Evolutionary conservation across 192 early-diverging fungal species (phyloP).

Genomic region (Coemansia furcata): DNA sequence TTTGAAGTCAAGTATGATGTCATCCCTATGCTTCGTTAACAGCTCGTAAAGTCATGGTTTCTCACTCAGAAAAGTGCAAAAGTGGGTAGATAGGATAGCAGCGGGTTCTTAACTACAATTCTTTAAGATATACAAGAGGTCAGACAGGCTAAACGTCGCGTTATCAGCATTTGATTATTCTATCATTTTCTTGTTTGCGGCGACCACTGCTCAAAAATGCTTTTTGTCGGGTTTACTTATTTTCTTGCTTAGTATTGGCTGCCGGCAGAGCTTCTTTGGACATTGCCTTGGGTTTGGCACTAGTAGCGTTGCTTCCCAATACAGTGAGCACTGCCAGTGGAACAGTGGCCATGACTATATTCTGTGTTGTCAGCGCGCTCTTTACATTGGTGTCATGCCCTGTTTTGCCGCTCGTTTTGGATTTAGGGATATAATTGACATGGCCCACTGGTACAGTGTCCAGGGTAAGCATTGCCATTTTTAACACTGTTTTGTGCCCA

Average conservation of each 20-base stretch:
- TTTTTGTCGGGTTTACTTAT: conserved; percentile 47
- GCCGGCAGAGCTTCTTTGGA: background rate
- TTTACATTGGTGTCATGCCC: background rate
- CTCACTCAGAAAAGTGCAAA: too few species aligned
- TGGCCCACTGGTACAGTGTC: background rate
- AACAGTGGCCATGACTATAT: background rate
- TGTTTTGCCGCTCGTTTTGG: background rate
- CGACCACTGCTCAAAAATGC: conserved; percentile 38
- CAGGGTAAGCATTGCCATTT: background rate
- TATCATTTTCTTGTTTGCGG: conserved; percentile 42
- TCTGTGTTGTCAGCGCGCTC: background rate
- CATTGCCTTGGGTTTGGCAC: background rate
- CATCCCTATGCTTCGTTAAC: too few species aligned
- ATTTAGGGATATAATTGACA: background rate
- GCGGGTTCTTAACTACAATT: background rate
- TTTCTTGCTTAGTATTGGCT: conserved; percentile 6
- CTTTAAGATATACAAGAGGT: conserved; percentile 37
- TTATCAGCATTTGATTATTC: conserved; percentile 15
- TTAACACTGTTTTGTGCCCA: background rate
- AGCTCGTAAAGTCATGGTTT: too few species aligned
- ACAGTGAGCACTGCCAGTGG: background rate
- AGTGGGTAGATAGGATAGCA: background rate
- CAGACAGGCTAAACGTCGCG: conserved; percentile 25
- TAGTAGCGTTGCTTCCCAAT: background rate
- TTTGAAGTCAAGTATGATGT: too few species aligned